These are phyloP conservation scores for Podospora appendiculata DNA, from an alignment of 495 filamentous ascomycete genomes.

Conservation along the genomic window DNA sequence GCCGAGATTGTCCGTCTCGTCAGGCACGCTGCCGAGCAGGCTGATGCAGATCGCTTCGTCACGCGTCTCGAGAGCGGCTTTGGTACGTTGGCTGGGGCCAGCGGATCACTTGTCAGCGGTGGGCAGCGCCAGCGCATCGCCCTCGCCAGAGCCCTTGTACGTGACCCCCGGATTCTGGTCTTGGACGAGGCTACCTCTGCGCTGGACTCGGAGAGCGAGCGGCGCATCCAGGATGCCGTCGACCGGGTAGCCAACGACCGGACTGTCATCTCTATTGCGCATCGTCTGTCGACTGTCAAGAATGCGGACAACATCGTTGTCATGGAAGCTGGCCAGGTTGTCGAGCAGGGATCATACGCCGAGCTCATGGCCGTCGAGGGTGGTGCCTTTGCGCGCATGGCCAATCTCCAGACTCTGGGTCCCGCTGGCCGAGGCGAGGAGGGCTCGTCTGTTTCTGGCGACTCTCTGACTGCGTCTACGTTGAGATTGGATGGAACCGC, in stretches of 20 bases:
- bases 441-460: slow-evolving; percentile 2
- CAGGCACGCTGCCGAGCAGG: slow-evolving; percentile 70
- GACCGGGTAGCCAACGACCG: slow-evolving; percentile 73
- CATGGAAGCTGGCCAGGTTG: slow-evolving; percentile 67
- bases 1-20: slow-evolving; percentile 60
- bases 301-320: slow-evolving; percentile 91
- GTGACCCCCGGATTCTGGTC: slow-evolving; percentile 78
- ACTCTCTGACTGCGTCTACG: slow-evolving; percentile 1
- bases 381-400: slow-evolving; percentile 44
- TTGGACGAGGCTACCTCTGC: slow-evolving; percentile 90
- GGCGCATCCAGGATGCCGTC: slow-evolving; percentile 81
- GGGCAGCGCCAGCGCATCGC: slow-evolving; percentile 89
- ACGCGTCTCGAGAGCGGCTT: slow-evolving; percentile 72
- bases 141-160: slow-evolving; percentile 75
- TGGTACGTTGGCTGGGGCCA: slow-evolving; percentile 83
- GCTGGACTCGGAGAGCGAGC: slow-evolving; percentile 87
- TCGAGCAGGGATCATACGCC: slow-evolving; percentile 70
- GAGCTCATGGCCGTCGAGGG: slow-evolving; percentile 46
- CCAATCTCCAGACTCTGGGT: slow-evolving; percentile 41
- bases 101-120: slow-evolving; percentile 79
- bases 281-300: slow-evolving; percentile 92
- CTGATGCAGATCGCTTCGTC: slow-evolving; percentile 87
- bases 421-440: not conserved
- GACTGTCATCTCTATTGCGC: slow-evolving; percentile 89
- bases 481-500: slow-evolving; percentile 17